Evolutionary conservation across 768 basidiomycete species (phyloP).

Genomic region (Suillus paluster): DNA sequence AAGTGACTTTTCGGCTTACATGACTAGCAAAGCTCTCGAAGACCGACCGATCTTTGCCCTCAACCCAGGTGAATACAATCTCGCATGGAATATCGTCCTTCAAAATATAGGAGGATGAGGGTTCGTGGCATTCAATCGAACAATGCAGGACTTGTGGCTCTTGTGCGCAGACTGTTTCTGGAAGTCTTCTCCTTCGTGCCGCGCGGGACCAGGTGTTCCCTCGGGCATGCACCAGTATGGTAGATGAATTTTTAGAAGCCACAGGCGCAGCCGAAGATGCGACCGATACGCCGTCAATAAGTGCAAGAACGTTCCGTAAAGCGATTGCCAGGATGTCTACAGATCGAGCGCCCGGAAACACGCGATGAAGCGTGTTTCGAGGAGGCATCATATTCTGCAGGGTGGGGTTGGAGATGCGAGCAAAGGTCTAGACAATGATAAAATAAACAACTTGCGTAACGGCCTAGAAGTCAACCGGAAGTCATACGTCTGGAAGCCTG

Average conservation of each 20-base stretch:
- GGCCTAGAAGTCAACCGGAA: neutral
- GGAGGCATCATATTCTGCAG: constrained; percentile 59
- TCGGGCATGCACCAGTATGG: constrained; percentile 32
- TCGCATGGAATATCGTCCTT: constrained; percentile 2
- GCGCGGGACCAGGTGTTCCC: constrained; percentile 72
- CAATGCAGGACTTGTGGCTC: constrained; percentile 22
- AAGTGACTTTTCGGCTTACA: constrained; percentile 53
- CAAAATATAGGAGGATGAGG: constrained; percentile 16
- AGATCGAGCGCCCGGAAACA: constrained; percentile 24
- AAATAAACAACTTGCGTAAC: constrained; percentile 2
- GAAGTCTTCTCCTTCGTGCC: constrained; percentile 53
- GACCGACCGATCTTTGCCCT: constrained; percentile 56
- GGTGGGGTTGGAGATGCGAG: constrained; percentile 42
- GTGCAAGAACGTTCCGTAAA: constrained; percentile 37
- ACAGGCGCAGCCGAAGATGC: neutral
- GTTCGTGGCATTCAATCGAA: constrained; percentile 29
- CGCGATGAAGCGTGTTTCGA: constrained; percentile 58
- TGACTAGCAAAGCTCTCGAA: constrained; percentile 76
- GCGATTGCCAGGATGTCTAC: constrained; percentile 15
- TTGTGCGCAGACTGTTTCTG: constrained; percentile 6
- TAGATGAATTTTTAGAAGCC: constrained; percentile 8
- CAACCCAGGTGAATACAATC: constrained; percentile 53
- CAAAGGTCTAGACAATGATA: constrained; percentile 39
- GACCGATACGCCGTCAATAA: constrained; percentile 35
- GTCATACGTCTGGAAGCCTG: constrained; percentile 79